These are phyloP conservation scores for Rhodomyrtus psidioides DNA, from an alignment of 441 rosid genomes.

Conservation along the genomic window DNA sequence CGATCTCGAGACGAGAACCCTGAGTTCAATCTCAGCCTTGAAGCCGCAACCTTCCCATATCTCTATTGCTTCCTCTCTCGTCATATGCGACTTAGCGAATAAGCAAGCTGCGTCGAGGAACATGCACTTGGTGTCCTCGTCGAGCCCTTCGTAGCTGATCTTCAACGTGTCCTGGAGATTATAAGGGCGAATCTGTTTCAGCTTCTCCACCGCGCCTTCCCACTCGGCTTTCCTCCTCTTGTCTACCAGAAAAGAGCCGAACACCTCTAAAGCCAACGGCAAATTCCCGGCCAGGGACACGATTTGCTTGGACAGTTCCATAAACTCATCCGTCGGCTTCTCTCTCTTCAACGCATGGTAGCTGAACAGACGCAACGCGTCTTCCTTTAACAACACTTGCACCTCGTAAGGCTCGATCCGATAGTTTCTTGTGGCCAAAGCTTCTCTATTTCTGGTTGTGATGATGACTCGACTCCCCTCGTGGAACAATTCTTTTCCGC, in stretches of 20 bases:
- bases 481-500: slow-evolving; percentile 16
- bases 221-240: slow-evolving; percentile 38
- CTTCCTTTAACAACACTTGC: neutral
- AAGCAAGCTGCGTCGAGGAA: neutral
- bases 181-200: slow-evolving; percentile 20
- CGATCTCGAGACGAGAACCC: slow-evolving; percentile 37
- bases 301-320: slow-evolving; percentile 29
- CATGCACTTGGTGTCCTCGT: neutral
- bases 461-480: slow-evolving; percentile 33
- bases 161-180: slow-evolving; percentile 22
- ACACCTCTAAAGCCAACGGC: slow-evolving; percentile 56
- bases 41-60: slow-evolving; percentile 45
- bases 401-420: slow-evolving; percentile 19
- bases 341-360: slow-evolving; percentile 39
- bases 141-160: slow-evolving; percentile 13
- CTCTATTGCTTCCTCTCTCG: slow-evolving; percentile 17
- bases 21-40: slow-evolving; percentile 28
- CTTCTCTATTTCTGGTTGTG: slow-evolving; percentile 28
- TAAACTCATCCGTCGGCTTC: slow-evolving; percentile 25
- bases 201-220: slow-evolving; percentile 26
- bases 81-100: neutral
- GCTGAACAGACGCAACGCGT: slow-evolving; percentile 30
- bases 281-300: slow-evolving; percentile 28
- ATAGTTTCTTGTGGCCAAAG: neutral
- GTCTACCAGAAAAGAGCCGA: slow-evolving; percentile 45